Base-by-base conservation (phyloP, 768 basidiomycete species). In the Floccularia luteovirens region DNA sequence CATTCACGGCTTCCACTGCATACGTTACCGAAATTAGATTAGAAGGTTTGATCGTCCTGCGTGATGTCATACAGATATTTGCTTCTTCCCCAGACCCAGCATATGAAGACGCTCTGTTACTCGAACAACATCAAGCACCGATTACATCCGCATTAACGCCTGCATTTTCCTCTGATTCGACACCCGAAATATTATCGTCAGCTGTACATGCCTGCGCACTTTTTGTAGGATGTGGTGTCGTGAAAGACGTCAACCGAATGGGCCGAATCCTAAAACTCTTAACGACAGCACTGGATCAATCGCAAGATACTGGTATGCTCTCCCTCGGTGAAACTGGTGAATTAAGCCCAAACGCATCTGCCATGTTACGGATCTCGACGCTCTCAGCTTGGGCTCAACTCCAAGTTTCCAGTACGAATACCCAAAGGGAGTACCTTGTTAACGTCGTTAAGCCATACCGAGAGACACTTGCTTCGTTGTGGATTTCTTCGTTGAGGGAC, bases 91-190 rank as follows among this genome's bases (percentile, higher is more conserved):
- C 90, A 0, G 96, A 99, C 61, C 90, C 92, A 1, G 91, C 91
- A 38, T 98, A 90, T 50, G 86, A 89, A 24, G 90, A 90, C 43
- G 79, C 88, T 0, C 68, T 93, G 4, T 67, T 99, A 2, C 75
- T 99, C 10, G 94, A 99, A 55, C 96, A 99, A 57, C 87, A 96
- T 58, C 96, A 99, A 62, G 94, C 96, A 0, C 94, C 96, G 0
- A 94, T 99, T 44, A 96, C 94, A 2, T 91, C 96, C 14, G 96
- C 96, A 0, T 71, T 98, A 13, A 98, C 94, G 0, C 94, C 96
- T 0, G 92, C 93, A 0, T 98, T 99, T 54, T 91, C 90, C 1
- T 74, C 90, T 0, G 96, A 98, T 55, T 90, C 92, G 1, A 90
- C 91, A 1, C 94, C 94, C 0, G 94, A 99, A 56, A 93, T 98